Evolutionary conservation across 768 basidiomycete species (phyloP).

Genomic region (Tylopilus felleus): DNA sequence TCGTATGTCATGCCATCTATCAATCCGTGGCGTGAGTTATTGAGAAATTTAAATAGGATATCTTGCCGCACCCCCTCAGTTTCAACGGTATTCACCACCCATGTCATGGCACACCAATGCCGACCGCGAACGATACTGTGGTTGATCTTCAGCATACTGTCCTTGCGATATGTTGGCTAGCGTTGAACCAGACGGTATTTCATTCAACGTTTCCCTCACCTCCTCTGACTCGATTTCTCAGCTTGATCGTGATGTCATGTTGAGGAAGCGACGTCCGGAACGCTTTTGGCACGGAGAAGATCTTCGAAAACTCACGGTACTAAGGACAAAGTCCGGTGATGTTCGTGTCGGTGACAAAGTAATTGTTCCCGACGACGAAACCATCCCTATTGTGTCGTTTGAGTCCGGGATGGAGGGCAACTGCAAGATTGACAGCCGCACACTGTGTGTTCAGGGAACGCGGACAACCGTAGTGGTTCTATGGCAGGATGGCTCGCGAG

Average conservation of each 20-base stretch:
- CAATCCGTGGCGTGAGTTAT: slow-evolving; percentile 1
- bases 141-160: slow-evolving; percentile 72
- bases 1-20: slow-evolving; percentile 41
- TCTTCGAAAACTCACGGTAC: slow-evolving; percentile 57
- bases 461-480: slow-evolving; percentile 66
- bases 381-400: slow-evolving; percentile 58
- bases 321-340: slow-evolving; percentile 60
- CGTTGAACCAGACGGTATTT: slow-evolving; percentile 75
- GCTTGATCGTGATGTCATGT: slow-evolving; percentile 59
- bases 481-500: slow-evolving; percentile 84
- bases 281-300: slow-evolving; percentile 73
- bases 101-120: slow-evolving; percentile 42
- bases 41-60: slow-evolving; percentile 46
- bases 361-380: slow-evolving; percentile 47
- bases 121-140: slow-evolving; percentile 55
- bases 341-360: slow-evolving; percentile 76
- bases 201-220: neutral
- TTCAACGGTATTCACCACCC: slow-evolving; percentile 46
- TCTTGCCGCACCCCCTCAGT: slow-evolving; percentile 53
- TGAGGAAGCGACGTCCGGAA: slow-evolving; percentile 59
- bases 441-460: slow-evolving; percentile 66
- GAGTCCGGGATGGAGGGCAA: slow-evolving; percentile 46
- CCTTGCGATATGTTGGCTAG: slow-evolving; percentile 82
- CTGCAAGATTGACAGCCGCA: slow-evolving; percentile 49
- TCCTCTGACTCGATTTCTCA: slow-evolving; percentile 27